Base-by-base conservation (phyloP, 139 green algal species). In the Eudorina sp. region DNA sequence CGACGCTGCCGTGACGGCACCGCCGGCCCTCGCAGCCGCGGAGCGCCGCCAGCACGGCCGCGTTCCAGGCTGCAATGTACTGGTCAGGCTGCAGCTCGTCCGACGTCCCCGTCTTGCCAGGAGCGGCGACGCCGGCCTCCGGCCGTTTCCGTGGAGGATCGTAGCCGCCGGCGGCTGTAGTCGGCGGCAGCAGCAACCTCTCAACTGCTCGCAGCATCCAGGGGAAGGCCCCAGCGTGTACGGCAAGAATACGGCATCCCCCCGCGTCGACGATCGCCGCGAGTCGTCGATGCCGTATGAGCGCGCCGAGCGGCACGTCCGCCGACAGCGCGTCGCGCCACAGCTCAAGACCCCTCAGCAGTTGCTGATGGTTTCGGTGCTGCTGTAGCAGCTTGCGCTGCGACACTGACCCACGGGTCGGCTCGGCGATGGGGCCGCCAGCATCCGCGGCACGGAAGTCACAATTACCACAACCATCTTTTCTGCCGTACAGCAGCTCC, bases 221-320 rank as follows among this genome's bases (percentile, higher is more conserved):
- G 14, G 82, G 82, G 23, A 79, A 88, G 11, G 48, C 82, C 5
- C 82, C 82, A 16, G 82, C 82, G 40, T 88, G 82, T 11, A 88
- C 66, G 29, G 46, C 46, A 43, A 88, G 46, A n/a, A 88, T 53
- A 31, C 34, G 23, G 68, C 68, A 73, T 16, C 68, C 68, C 36
- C 68, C 83, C 1, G 34, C 83, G 19, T 72, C 38, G 11, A 43
- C 66, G 0, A 81, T 27, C 6, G 36, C 48, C 27, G 82, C 82
- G 5, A 88, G 4, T 11, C 64, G 64, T 16, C 82, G 82, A 18
- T 45, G 29, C 29, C 82, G 45, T 48, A 80, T 36, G n/a, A 70
- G 16, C 21, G 7, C 2, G 0, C 82, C 82, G 31, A 88, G 27
- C 31, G 64, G 82, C 64, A 19, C 5, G 0, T 40, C 40, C 9